These are phyloP conservation scores for Kwoniella newhampshirensis DNA, from an alignment of 768 basidiomycete genomes.

Conservation along the genomic window DNA sequence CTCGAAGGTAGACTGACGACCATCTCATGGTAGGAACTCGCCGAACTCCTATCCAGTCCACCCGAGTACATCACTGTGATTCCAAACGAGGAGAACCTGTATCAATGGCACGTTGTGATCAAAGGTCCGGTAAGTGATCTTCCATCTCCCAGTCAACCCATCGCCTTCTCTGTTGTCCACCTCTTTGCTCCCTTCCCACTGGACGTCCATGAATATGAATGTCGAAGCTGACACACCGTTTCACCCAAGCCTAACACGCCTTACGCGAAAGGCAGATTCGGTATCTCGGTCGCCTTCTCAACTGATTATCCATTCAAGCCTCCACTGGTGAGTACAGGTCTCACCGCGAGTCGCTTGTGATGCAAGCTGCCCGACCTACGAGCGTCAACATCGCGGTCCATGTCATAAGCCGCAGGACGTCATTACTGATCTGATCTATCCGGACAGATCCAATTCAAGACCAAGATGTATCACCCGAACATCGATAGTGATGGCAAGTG, in stretches of 20 bases:
- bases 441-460: constrained; percentile 50
- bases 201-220: background rate
- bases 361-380: no score
- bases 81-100: constrained; percentile 50
- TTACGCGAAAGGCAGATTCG: constrained; percentile 52
- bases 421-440: background rate
- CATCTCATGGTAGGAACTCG: constrained; percentile 34
- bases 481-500: constrained; percentile 54
- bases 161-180: background rate
- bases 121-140: constrained; percentile 49
- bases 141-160: background rate
- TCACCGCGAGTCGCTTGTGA: background rate
- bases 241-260: constrained; percentile 44
- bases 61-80: constrained; percentile 38
- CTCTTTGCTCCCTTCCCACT: background rate
- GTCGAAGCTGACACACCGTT: background rate
- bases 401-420: background rate
- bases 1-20: background rate
- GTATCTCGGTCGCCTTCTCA: constrained; percentile 46
- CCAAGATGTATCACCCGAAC: constrained; percentile 54
- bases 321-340: constrained; percentile 29
- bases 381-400: no score
- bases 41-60: constrained; percentile 39
- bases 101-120: constrained; percentile 46
- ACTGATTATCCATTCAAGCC: constrained; percentile 53